Evolutionary conservation across 177 flowering plant genomes (phyloP), one percentile per base, ranked within the genome.

Genomic region (Vitis hybrid): DNA sequence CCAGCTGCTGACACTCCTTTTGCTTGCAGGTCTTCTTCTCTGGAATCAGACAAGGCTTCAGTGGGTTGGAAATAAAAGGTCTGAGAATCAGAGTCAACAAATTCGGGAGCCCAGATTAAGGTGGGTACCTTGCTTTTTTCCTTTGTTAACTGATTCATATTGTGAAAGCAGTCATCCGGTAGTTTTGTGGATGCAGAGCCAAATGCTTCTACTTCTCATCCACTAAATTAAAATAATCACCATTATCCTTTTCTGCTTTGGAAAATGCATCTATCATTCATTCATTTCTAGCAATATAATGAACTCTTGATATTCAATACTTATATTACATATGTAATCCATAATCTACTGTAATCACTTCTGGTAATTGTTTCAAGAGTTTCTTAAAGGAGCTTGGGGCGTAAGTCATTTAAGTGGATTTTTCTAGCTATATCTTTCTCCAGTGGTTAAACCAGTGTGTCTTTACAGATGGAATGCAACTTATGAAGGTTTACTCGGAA

Each of bases 31-130:
- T 67, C 82, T 92, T 75, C 82, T 84, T 81, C 90, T 84, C 24
- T 94, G 98, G 97, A 90, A 79, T 67, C 89, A 92, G 63, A 84
- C 77, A 46, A 88, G 98, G 82, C 88, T 84, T 48, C 89, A 91
- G 71, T 94, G 97, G 97, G 65, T 78, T 74, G 91, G 87, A 76
- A 77, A 75, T 77, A 80, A 77, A 59, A 79, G 50, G 65, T 15
- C 83, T 46, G 70, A 64, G 24, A 81, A 78, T 32, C 74, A 69
- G 48, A 18, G 56, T 12, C 72, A 71, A 67, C 84, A 82, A 76
- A 76, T 70, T 64, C 85, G 75, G 64, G 87, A 86, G 56, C 88
- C 85, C 59, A 82, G 78, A 82, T 69, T 90, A 74, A 83, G 92
- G 98, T 92, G 30, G 35, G 66, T 35, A 64, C 52, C 17, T 51